These are phyloP conservation scores for Cladosporium sp. DNA, from an alignment of 2,329 filamentous ascomycete species.

Conservation along the genomic window DNA sequence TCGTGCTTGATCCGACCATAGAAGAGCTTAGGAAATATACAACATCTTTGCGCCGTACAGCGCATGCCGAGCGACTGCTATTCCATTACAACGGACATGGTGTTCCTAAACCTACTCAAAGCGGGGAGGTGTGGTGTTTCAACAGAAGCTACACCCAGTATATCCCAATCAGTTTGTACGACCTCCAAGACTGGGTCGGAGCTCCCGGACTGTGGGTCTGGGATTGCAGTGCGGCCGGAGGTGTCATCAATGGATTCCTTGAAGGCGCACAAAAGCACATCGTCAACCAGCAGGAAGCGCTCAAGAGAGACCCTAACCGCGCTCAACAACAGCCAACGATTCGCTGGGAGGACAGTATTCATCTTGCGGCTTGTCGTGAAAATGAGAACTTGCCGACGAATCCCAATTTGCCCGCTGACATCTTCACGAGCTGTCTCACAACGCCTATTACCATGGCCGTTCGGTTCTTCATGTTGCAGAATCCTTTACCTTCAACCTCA, in stretches of 20 bases:
- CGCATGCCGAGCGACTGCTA: slow-evolving; percentile 92
- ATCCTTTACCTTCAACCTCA: slow-evolving; percentile 58
- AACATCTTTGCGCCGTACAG: slow-evolving; percentile 80
- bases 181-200: slow-evolving; percentile 91
- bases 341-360: slow-evolving; percentile 82
- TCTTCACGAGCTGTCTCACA: slow-evolving; percentile 93
- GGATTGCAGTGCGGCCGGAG: slow-evolving; percentile 94
- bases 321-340: slow-evolving; percentile 26
- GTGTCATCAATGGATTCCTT: slow-evolving; percentile 93
- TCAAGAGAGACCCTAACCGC: slow-evolving; percentile 62
- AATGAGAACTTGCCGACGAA: slow-evolving; percentile 95
- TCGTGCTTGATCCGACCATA: slow-evolving; percentile 91
- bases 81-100: slow-evolving; percentile 99
- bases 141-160: slow-evolving; percentile 99
- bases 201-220: slow-evolving; percentile 96
- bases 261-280: slow-evolving; percentile 94
- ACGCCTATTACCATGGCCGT: slow-evolving; percentile 97
- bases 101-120: slow-evolving; percentile 89
- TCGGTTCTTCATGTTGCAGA: slow-evolving; percentile 93
- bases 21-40: slow-evolving; percentile 98
- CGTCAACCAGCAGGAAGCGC: slow-evolving; percentile 74
- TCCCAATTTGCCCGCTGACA: slow-evolving; percentile 83
- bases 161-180: slow-evolving; percentile 92
- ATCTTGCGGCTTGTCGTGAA: slow-evolving; percentile 84
- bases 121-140: slow-evolving; percentile 98